Evolutionary conservation across 1,284 basidiomycete species (phyloP).

Genomic region (Trametes pubescens): DNA sequence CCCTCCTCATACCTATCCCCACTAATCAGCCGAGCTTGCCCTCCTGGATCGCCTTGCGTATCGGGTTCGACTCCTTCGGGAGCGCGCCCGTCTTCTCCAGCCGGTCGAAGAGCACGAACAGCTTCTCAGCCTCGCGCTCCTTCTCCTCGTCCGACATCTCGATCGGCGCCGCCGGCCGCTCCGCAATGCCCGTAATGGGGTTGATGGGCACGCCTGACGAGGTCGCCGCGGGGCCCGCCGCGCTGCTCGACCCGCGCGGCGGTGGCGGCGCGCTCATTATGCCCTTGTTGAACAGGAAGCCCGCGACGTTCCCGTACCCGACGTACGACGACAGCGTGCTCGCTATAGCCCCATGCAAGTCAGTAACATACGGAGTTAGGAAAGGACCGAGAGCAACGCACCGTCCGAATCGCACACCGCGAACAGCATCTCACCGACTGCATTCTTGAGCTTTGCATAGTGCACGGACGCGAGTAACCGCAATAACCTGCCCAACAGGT

Average conservation of each 20-base stretch:
- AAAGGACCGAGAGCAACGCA: conserved; percentile 46
- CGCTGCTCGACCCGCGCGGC: conserved; percentile 38
- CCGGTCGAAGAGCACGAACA: conserved; percentile 90
- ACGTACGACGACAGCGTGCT: conserved; percentile 74
- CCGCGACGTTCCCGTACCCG: conserved; percentile 93
- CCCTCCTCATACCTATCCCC: not conserved
- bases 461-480: conserved; percentile 81
- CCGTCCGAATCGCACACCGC: conserved; percentile 83
- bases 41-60: conserved; percentile 73
- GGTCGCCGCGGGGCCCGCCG: conserved; percentile 47
- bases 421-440: conserved; percentile 88
- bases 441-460: conserved; percentile 73
- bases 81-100: conserved; percentile 79
- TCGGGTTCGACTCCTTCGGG: conserved; percentile 71
- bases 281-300: conserved; percentile 90
- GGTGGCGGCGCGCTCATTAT: conserved; percentile 66
- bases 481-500: conserved; percentile 80
- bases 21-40: conserved; percentile 48
- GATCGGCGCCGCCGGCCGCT: conserved; percentile 47
- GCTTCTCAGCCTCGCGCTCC: conserved; percentile 87
- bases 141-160: conserved; percentile 94
- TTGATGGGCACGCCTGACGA: conserved; percentile 66
- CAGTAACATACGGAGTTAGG: not conserved
- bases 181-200: conserved; percentile 79
- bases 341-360: conserved; percentile 50